These are phyloP conservation scores for Leishmania lainsoni DNA, from an alignment of 208 protist genomes.

Conservation along the genomic window DNA sequence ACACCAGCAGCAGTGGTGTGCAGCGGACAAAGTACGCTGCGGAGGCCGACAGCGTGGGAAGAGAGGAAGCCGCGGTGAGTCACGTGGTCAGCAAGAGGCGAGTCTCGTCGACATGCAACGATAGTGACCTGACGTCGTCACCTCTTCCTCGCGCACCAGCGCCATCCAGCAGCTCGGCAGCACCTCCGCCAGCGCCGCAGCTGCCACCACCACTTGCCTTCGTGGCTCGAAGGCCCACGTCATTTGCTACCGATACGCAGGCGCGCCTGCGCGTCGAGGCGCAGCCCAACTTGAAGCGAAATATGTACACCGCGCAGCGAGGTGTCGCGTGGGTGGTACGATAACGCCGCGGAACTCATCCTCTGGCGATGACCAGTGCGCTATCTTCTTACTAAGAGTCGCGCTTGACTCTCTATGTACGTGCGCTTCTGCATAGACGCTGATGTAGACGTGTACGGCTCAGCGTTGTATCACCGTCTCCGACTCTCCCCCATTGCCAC, in stretches of 20 bases:
- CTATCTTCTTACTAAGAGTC: neutral
- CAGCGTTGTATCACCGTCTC: neutral
- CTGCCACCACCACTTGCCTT: too few relatives aligned
- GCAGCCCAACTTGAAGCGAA: conserved; percentile 37
- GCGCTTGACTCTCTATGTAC: neutral
- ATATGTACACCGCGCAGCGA: conserved; percentile 29
- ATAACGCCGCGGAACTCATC: neutral
- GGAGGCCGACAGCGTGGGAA: neutral
- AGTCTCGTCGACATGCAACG: neutral
- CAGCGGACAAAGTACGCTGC: neutral
- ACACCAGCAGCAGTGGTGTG: neutral
- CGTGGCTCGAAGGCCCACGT: neutral
- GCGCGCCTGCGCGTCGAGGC: conserved; percentile 9
- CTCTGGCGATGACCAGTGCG: neutral
- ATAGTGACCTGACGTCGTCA: neutral
- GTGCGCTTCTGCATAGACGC: neutral
- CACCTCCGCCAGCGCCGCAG: neutral
- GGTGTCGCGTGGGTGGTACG: conserved; percentile 63
- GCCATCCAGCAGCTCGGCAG: neutral
- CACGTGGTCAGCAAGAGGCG: neutral
- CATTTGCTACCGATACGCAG: neutral
- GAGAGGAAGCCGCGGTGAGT: neutral
- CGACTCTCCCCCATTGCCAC: neutral
- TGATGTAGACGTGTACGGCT: too few relatives aligned
- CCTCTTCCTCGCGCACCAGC: neutral